Conservation (phyloP, 768 basidiomycete species). For the Hortiboletus flavorubellus region DNA sequence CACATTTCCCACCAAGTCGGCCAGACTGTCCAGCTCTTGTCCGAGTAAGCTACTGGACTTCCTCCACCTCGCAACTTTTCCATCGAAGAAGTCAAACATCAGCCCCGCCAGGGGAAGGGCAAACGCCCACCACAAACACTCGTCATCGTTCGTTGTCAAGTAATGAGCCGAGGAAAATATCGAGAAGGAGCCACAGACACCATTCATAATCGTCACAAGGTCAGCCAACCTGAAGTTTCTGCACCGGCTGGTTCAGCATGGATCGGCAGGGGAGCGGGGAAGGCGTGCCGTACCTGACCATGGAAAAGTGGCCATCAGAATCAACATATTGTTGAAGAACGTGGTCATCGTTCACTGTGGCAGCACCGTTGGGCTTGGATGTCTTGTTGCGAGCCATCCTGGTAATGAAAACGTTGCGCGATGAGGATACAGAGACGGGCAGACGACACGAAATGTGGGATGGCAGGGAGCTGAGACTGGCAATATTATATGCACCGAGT, state of each 20-base stretch:
- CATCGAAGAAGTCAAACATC: constrained; percentile 97
- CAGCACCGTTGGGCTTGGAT: constrained; percentile 20
- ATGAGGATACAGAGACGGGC: constrained; percentile 8
- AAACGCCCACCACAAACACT: constrained; percentile 84
- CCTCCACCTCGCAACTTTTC: constrained; percentile 96
- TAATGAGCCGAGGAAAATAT: constrained; percentile 92
- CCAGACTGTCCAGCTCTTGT: constrained; percentile 95
- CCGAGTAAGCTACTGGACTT: constrained; percentile 94
- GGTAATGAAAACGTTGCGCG: background rate
- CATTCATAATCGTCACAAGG: constrained; percentile 98
- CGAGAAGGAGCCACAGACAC: constrained; percentile 94
- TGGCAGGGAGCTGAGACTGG: constrained; percentile 3
- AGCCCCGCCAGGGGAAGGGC: constrained; percentile 87
- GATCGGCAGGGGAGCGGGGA: constrained; percentile 11
- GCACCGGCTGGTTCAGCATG: constrained; percentile 14
- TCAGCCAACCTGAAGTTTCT: constrained; percentile 99
- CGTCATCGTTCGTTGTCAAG: constrained; percentile 72
- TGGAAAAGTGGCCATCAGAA: constrained; percentile 93
- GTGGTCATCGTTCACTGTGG: constrained; percentile 17
- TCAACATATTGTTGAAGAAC: constrained; percentile 81
- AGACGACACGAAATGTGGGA: constrained; percentile 31
- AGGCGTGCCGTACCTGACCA: constrained; percentile 69
- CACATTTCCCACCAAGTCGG: constrained; percentile 67
- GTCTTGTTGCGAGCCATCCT: constrained; percentile 32
- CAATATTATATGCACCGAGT: constrained; percentile 1